phyloP scores from a whole-genome alignment of 1,284 basidiomycete genomes.

The Sanghuangporus sanghuang region DNA sequence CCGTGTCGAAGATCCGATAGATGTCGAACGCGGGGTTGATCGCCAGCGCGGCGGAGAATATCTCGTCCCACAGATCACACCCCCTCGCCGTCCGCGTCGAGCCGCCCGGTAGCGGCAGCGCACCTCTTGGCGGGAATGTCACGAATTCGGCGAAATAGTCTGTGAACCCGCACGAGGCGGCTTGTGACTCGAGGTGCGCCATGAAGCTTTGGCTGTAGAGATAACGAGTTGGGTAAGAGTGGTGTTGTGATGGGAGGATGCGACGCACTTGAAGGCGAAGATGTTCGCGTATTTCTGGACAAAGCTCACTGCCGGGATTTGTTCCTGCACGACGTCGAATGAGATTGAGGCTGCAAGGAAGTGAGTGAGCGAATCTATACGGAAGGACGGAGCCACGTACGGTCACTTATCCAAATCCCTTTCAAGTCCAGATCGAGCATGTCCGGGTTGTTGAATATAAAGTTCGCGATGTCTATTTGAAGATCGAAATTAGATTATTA shows the following conservation, averaged over 20 bases:
- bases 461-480: constrained; percentile 62
- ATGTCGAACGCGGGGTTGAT: constrained; percentile 52
- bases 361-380: background rate
- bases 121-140: constrained; percentile 58
- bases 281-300: constrained; percentile 65
- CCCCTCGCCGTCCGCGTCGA: constrained; percentile 38
- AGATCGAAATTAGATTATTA: background rate
- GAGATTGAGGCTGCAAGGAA: constrained; percentile 45
- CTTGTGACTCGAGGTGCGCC: constrained; percentile 47
- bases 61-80: constrained; percentile 64
- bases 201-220: constrained; percentile 53
- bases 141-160: constrained; percentile 58
- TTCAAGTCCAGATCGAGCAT: constrained; percentile 52
- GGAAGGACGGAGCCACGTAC: constrained; percentile 33
- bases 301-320: constrained; percentile 67
- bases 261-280: constrained; percentile 61
- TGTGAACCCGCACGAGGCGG: constrained; percentile 55
- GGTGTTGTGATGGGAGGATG: constrained; percentile 11
- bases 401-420: constrained; percentile 70
- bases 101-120: constrained; percentile 54
- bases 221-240: constrained; percentile 9
- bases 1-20: constrained; percentile 70
- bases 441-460: constrained; percentile 55
- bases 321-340: constrained; percentile 54
- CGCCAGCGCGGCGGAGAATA: constrained; percentile 52